Percentiles rank a stretch among this genome's conserved stretches.
phyloP scores from a whole-genome alignment of 78 protist species.

The Dictyostelium firmibasis region DNA sequence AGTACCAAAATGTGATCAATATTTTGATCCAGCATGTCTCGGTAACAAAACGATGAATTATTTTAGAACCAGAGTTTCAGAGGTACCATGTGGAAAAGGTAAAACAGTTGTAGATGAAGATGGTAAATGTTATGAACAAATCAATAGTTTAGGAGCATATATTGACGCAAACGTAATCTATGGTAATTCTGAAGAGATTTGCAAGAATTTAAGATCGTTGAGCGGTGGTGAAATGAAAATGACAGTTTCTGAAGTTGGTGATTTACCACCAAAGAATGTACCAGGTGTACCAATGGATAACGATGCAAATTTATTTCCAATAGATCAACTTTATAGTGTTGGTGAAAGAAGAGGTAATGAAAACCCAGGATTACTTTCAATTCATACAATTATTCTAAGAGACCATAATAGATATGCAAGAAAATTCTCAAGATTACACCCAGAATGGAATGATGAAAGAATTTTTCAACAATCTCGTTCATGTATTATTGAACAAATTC shows the following conservation, averaged over 20 bases:
- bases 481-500: conserved; percentile 68
- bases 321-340: conserved; percentile 24
- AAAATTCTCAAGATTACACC: not conserved
- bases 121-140: conserved; percentile 53
- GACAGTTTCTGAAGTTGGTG: not conserved
- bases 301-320: conserved; percentile 37
- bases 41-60: conserved; percentile 49
- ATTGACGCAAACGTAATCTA: conserved; percentile 56
- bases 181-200: conserved; percentile 12
- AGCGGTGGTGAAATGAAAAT: conserved; percentile 28
- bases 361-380: conserved; percentile 53
- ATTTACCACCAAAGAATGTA: conserved; percentile 53
- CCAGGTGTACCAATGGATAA: conserved; percentile 54
- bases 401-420: conserved; percentile 79
- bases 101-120: not conserved
- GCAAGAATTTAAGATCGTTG: conserved; percentile 7
- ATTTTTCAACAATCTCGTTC: conserved; percentile 60
- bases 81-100: not conserved
- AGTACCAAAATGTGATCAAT: conserved; percentile 66
- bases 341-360: conserved; percentile 84
- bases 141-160: conserved; percentile 42
- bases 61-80: conserved; percentile 26
- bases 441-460: conserved; percentile 28
- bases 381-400: conserved; percentile 45
- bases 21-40: conserved; percentile 68